A percentile compares a stretch with the other conserved stretches of the same genome.
These are phyloP conservation scores for Xanthoparmelia taractica DNA, from an alignment of 495 filamentous ascomycete species.

Conservation along the genomic window DNA sequence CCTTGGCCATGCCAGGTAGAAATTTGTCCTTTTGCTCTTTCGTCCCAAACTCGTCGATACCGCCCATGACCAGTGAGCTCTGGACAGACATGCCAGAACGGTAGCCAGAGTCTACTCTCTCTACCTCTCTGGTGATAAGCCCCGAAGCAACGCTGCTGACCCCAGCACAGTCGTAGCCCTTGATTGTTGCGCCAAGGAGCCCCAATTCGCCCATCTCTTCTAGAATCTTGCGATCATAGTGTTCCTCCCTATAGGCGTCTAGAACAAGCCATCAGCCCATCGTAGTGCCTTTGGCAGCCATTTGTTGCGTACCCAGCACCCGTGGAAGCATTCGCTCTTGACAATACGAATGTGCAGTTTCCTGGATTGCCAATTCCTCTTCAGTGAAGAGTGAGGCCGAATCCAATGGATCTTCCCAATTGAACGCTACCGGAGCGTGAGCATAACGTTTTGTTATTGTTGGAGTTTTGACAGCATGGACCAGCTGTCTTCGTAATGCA, in stretches of 20 bases:
- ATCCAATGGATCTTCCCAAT: conserved; percentile 87
- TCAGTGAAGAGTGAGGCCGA: conserved; percentile 69
- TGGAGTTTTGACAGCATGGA: not conserved
- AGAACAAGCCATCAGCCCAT: conserved; percentile 1
- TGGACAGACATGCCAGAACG: conserved; percentile 95
- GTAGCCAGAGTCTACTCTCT: conserved; percentile 93
- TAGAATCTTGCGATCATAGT: conserved; percentile 84
- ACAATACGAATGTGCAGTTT: conserved; percentile 85
- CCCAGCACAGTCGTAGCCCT: conserved; percentile 93
- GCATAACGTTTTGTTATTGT: conserved; percentile 33
- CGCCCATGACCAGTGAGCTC: conserved; percentile 89
- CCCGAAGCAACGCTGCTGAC: conserved; percentile 85
- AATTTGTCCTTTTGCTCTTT: conserved; percentile 84
- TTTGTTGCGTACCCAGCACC: conserved; percentile 63
- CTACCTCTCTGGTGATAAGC: conserved; percentile 90
- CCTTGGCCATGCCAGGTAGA: conserved; percentile 76
- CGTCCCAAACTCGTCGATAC: conserved; percentile 90
- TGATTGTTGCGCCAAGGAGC: conserved; percentile 79
- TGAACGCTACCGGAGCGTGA: conserved; percentile 55
- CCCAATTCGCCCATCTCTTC: conserved; percentile 95
- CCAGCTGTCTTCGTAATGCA: conserved; percentile 13
- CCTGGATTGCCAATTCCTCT: conserved; percentile 82
- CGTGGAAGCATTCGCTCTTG: conserved; percentile 80
- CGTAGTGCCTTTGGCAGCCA: not conserved
- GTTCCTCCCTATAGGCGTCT: conserved; percentile 94